phyloP scores from a whole-genome alignment of 371 early-diverging fungal species.

The Zancudomyces culisetae region DNA sequence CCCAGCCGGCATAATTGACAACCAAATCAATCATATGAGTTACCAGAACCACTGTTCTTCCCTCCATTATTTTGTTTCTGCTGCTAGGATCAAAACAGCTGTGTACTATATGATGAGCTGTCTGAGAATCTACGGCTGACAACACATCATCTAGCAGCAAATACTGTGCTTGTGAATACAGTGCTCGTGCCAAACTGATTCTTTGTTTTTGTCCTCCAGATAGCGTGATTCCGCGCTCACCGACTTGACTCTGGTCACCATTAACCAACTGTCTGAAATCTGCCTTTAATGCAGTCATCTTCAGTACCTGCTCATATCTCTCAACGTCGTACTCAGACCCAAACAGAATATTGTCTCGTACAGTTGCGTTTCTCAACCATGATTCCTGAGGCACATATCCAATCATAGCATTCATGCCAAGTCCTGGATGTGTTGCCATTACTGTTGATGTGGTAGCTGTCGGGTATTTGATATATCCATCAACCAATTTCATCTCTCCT shows the following conservation, averaged over 20 bases:
- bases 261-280: slow-evolving; percentile 57
- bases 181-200: slow-evolving; percentile 30
- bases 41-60: no score
- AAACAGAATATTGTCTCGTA: slow-evolving; percentile 62
- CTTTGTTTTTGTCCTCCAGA: slow-evolving; percentile 35
- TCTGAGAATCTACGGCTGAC: slow-evolving; percentile 44
- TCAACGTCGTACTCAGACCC: slow-evolving; percentile 42
- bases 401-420: neutral
- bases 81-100: no score
- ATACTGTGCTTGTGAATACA: slow-evolving; percentile 48
- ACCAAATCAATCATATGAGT: no score
- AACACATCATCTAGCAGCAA: slow-evolving; percentile 46
- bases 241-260: slow-evolving; percentile 37
- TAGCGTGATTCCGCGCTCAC: slow-evolving; percentile 32
- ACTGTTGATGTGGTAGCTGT: neutral
- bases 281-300: slow-evolving; percentile 38
- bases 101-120: slow-evolving; percentile 18
- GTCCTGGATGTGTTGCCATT: neutral
- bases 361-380: slow-evolving; percentile 56
- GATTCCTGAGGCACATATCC: slow-evolving; percentile 32
- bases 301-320: slow-evolving; percentile 35
- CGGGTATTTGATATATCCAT: slow-evolving; percentile 9
- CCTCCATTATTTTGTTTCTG: no score
- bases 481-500: slow-evolving; percentile 71
- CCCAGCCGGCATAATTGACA: no score